These are phyloP conservation scores for Ophiostoma sp. DNA, from an alignment of 2,329 filamentous ascomycete species.

Conservation along the genomic window DNA sequence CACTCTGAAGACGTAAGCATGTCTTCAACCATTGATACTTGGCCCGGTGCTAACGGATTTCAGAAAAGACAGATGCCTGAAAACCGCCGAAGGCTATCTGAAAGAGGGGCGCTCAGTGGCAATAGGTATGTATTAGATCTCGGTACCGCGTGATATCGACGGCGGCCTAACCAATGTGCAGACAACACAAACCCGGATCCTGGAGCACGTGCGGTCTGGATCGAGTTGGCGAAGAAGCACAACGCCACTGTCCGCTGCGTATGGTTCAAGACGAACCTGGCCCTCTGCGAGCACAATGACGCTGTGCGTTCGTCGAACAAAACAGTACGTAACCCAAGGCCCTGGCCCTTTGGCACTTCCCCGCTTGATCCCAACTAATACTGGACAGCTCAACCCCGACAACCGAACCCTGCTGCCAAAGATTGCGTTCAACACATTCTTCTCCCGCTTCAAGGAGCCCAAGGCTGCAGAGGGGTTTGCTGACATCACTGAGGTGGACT, in stretches of 20 bases:
- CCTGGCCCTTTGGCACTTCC: neutral
- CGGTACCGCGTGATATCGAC: too few relatives aligned
- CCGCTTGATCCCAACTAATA: neutral
- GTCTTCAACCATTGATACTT: slow-evolving; percentile 17
- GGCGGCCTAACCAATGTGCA: slow-evolving; percentile 34
- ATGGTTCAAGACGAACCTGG: slow-evolving; percentile 68
- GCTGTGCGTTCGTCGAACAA: slow-evolving; percentile 63
- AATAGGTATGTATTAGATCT: slow-evolving; percentile 51
- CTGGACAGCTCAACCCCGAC: slow-evolving; percentile 70
- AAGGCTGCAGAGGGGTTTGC: slow-evolving; percentile 71
- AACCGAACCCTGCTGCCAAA: slow-evolving; percentile 65
- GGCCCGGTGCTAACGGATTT: neutral
- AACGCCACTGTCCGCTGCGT: slow-evolving; percentile 76
- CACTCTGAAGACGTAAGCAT: slow-evolving; percentile 58
- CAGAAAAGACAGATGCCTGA: slow-evolving; percentile 60
- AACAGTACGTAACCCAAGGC: neutral
- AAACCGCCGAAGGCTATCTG: slow-evolving; percentile 63
- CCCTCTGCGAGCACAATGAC: slow-evolving; percentile 80
- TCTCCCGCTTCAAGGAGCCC: slow-evolving; percentile 67
- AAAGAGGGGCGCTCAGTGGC: slow-evolving; percentile 62
- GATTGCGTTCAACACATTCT: slow-evolving; percentile 74
- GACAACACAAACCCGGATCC: slow-evolving; percentile 94
- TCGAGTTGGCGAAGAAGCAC: slow-evolving; percentile 63
- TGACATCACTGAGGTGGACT: slow-evolving; percentile 70
- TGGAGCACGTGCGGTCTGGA: slow-evolving; percentile 73